Evolutionary conservation across 805 yeast genomes (phyloP), one percentile per base, ranked within the genome.

Genomic region (Grigorovia jiainica): DNA sequence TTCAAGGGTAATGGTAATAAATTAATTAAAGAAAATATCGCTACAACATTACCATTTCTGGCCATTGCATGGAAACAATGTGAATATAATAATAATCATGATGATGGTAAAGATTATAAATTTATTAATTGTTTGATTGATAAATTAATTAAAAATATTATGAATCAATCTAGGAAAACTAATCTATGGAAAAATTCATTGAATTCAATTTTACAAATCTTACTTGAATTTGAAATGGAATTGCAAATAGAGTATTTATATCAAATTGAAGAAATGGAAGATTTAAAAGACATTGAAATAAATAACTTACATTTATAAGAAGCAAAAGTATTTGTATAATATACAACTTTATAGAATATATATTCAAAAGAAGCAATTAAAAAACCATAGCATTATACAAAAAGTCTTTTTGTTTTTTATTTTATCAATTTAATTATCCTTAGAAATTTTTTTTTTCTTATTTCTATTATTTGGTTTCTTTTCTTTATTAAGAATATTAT

Each of bases 31-130:
- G 37, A 19, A 6, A 18, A 31, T 9, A 17, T 41, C 5, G 52
- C 78, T 4, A 59, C 64, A 39, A 46, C 76, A 0, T 71, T 79
- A 47, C 70, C 68, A 5, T 60, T 62, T 34, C 42, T 79, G 25
- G 51, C 60, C 4, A 36, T 48, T 0, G 39, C 42, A 3, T 40
- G 50, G 17, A 31, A 37, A 13, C n/a, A n/a, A n/a, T n/a, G n/a
- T n/a, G n/a, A n/a, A n/a, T n/a, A n/a, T n/a, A n/a, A n/a, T n/a
- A n/a, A n/a, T n/a, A n/a, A n/a, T n/a, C n/a, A n/a, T n/a, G n/a
- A n/a, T n/a, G n/a, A n/a, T n/a, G n/a, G 15, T 38, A 36, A 17
- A 6, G 42, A 43, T 11, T 29, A 23, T 17, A 27, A 16, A 15
- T 44, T 43, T 27, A 40, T 44, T 29, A 43, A 37, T 41, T 44